phyloP scores from a whole-genome alignment of 371 early-diverging fungal genomes.

The Basidiobolus heterosporus region DNA sequence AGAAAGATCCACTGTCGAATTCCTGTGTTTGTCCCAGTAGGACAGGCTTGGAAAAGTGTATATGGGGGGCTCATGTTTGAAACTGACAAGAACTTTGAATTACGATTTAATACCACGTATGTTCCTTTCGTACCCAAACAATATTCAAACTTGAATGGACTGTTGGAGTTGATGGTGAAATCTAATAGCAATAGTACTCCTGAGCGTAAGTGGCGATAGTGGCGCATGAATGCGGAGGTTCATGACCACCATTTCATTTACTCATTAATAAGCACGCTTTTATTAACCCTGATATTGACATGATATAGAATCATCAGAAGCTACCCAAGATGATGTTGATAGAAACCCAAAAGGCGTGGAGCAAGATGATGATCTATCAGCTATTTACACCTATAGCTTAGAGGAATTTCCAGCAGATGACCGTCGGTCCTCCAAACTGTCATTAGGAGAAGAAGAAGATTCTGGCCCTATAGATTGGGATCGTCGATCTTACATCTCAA shows the following conservation, averaged over 20 bases:
- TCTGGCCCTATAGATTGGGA: too few species aligned
- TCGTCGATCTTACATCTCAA: too few species aligned
- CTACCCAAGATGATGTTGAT: background rate
- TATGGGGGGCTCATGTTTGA: constrained; percentile 35
- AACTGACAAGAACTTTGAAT: constrained; percentile 18
- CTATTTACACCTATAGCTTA: too few species aligned
- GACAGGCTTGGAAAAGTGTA: constrained; percentile 37
- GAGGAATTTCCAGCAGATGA: too few species aligned
- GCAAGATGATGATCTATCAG: too few species aligned
- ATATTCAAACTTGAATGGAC: constrained; percentile 33
- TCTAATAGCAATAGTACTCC: constrained; percentile 15
- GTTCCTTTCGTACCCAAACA: constrained; percentile 34
- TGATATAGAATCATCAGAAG: background rate
- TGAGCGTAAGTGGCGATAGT: background rate
- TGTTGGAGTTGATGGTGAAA: constrained; percentile 21
- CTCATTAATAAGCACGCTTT: too few species aligned
- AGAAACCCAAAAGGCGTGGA: background rate
- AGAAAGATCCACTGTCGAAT: constrained; percentile 49
- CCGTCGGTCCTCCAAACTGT: too few species aligned
- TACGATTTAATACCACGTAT: constrained; percentile 38
- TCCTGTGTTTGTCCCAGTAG: constrained; percentile 60
- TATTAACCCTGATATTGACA: too few species aligned
- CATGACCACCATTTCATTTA: too few species aligned
- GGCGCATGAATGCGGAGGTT: too few species aligned
- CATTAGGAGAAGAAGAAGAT: too few species aligned